phyloP scores from a whole-genome alignment of 2,329 filamentous ascomycete species.

The Botrytis cinerea region DNA sequence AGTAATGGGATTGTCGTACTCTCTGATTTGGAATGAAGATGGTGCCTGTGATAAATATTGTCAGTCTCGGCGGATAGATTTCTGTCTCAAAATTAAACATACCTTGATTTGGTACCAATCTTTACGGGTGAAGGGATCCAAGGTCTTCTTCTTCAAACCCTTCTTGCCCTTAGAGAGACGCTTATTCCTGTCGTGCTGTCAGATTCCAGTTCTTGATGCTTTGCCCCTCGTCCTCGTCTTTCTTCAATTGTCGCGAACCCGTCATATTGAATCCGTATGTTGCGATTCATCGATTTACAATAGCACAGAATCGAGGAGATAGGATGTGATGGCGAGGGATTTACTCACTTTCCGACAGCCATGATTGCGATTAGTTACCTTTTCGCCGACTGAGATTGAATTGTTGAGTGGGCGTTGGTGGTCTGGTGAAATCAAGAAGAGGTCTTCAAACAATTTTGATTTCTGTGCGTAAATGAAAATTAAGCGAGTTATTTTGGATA shows the following conservation, averaged over 20 bases:
- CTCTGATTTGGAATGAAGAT: constrained; percentile 91
- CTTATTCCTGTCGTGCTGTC: constrained; percentile 76
- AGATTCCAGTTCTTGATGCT: constrained; percentile 32
- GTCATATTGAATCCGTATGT: background rate
- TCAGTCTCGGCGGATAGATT: constrained; percentile 34
- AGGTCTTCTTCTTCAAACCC: constrained; percentile 99
- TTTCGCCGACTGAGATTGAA: constrained; percentile 35
- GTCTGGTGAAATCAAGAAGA: constrained; percentile 20
- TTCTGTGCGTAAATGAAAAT: constrained; percentile 24
- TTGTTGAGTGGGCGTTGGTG: constrained; percentile 27
- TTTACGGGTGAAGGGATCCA: constrained; percentile 97
- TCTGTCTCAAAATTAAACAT: constrained; percentile 38
- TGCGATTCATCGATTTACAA: constrained; percentile 19
- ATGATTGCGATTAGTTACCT: constrained; percentile 62
- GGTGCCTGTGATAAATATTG: constrained; percentile 64
- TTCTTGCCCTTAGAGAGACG: constrained; percentile 99
- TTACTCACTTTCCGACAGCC: constrained; percentile 77
- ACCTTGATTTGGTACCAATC: constrained; percentile 99
- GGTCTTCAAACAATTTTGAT: constrained; percentile 21
- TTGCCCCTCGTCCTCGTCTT: constrained; percentile 33
- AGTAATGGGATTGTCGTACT: constrained; percentile 58
- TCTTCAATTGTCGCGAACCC: constrained; percentile 5
- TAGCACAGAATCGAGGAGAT: constrained; percentile 9
- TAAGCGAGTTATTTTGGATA: constrained; percentile 20
- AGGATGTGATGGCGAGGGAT: constrained; percentile 25